Evolutionary conservation across 2,329 filamentous ascomycete species (phyloP), one percentile per base, ranked within the genome.

Genomic region (Fusarium coffeatum): DNA sequence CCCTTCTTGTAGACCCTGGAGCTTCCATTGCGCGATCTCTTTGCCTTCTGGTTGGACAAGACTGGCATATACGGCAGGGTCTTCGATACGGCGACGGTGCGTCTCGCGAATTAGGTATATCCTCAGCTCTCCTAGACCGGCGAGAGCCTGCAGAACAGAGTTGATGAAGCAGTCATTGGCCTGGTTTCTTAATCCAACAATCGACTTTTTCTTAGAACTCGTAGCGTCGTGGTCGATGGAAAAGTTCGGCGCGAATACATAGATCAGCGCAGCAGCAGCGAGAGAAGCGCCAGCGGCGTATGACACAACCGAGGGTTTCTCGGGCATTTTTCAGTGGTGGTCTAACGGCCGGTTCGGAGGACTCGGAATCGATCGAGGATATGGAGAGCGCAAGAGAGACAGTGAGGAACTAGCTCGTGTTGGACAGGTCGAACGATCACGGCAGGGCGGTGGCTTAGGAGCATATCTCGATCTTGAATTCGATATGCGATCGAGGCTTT

Each of bases 91-190:
- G 71, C 95, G 89, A 66, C 94, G 88, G 80, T 98, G 93, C 34
- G 92, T 91, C 82, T 98, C 95, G 72, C 93, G 89, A 76, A 98
- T 98, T 67, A 99, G 84, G 82, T 98, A 99, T 72, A 96, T 82
- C 69, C 96, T 90, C 76, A 99, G 84, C 78, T 98, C 94, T 51
- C 92, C 92, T 32, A 98, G 85, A 5, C 96, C 96, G 16, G 96
- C 95, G 45, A 99, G 86, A 10, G 93, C 94, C 83, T 99, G 96
- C 37, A 99, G 88, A 22, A 97, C 92, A 25, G 94, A 97, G 81
- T 99, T 99, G 83, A 98, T 98, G 81, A 95, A 96, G 83, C 93
- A 96, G 80, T 96, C 96, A 81, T 99, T 99, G 72, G 95, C 96
- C 11, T 93, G 90, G 80, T 99, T 99, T 55, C 86, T 85, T 59